A percentile compares a stretch with the other conserved stretches of the same genome.
These are phyloP conservation scores for Ormosia semicastrata DNA, from an alignment of 306 rosid genomes.

Conservation along the genomic window DNA sequence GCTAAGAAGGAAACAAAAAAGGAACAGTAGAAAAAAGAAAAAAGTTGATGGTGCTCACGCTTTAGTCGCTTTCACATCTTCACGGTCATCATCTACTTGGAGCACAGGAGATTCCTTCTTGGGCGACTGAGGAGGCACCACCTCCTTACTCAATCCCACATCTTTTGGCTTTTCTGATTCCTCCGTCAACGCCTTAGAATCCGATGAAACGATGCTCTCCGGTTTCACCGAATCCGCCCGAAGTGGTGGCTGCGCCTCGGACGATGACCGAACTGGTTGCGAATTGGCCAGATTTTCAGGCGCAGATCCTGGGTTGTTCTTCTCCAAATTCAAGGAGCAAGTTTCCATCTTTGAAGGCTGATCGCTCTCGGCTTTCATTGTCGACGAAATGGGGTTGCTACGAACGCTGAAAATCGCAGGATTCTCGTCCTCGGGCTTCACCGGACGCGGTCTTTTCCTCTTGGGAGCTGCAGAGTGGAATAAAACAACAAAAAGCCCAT, in stretches of 20 bases:
- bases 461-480: constrained; percentile 61
- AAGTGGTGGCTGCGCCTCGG: constrained; percentile 20
- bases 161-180: constrained; percentile 56
- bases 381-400: constrained; percentile 51
- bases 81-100: constrained; percentile 61
- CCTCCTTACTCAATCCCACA: constrained; percentile 49
- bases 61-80: constrained; percentile 64
- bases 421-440: constrained; percentile 73
- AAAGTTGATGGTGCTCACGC: constrained; percentile 59
- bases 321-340: constrained; percentile 47
- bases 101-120: constrained; percentile 56
- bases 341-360: constrained; percentile 53
- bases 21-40: background rate
- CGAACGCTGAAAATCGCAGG: constrained; percentile 40
- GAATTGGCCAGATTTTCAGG: constrained; percentile 48
- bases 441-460: constrained; percentile 82
- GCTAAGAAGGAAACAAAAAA: background rate
- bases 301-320: constrained; percentile 52
- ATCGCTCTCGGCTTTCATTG: constrained; percentile 42
- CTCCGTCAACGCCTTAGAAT: constrained; percentile 43
- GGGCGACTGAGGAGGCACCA: constrained; percentile 62
- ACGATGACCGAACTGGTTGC: constrained; percentile 17
- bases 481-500: background rate
- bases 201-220: constrained; percentile 41
- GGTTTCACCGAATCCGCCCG: constrained; percentile 42